These are phyloP conservation scores for Amanita exitialis DNA, from an alignment of 768 basidiomycete genomes.

Conservation along the genomic window DNA sequence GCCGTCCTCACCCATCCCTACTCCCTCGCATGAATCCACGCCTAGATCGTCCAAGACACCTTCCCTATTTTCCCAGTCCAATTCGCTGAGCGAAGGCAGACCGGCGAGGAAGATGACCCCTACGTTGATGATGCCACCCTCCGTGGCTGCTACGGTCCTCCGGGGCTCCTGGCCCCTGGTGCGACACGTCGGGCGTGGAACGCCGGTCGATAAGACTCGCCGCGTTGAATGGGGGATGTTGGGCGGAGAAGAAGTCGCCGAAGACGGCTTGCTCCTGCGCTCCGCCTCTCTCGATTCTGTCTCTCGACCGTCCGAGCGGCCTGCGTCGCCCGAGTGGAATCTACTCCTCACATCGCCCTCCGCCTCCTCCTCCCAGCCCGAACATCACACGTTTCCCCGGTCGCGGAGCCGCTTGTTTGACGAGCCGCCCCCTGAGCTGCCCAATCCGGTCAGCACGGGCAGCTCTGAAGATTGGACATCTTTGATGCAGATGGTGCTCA, in stretches of 20 bases:
- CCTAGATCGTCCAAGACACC: slow-evolving; percentile 26
- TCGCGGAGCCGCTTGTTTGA: slow-evolving; percentile 3
- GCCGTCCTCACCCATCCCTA: slow-evolving; percentile 23
- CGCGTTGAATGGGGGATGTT: slow-evolving; percentile 35
- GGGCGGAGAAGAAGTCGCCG: slow-evolving; percentile 25
- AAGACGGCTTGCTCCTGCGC: slow-evolving; percentile 36
- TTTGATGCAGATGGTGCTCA: slow-evolving; percentile 2
- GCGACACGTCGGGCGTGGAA: slow-evolving; percentile 36
- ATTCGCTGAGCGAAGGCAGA: slow-evolving; percentile 14
- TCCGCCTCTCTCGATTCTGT: slow-evolving; percentile 31
- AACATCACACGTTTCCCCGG: slow-evolving; percentile 1
- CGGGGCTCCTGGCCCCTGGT: slow-evolving; percentile 35
- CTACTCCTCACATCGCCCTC: slow-evolving; percentile 19
- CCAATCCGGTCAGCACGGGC: slow-evolving; percentile 17
- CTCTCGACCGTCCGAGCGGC: slow-evolving; percentile 18
- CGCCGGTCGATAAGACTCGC: slow-evolving; percentile 34
- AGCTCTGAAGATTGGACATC: slow-evolving; percentile 4
- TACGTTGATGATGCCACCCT: slow-evolving; percentile 17
- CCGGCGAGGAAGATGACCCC: slow-evolving; percentile 18
- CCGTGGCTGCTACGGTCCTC: slow-evolving; percentile 17
- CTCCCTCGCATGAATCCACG: slow-evolving; percentile 21
- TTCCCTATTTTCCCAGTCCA: slow-evolving; percentile 22
- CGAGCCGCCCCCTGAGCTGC: slow-evolving; percentile 19
- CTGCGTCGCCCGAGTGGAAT: slow-evolving; percentile 32
- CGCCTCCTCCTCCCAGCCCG: slow-evolving; percentile 10